Evolutionary conservation across 306 rosid genomes (phyloP), one percentile per base, ranked within the genome.

Genomic region (Betula pendula): DNA sequence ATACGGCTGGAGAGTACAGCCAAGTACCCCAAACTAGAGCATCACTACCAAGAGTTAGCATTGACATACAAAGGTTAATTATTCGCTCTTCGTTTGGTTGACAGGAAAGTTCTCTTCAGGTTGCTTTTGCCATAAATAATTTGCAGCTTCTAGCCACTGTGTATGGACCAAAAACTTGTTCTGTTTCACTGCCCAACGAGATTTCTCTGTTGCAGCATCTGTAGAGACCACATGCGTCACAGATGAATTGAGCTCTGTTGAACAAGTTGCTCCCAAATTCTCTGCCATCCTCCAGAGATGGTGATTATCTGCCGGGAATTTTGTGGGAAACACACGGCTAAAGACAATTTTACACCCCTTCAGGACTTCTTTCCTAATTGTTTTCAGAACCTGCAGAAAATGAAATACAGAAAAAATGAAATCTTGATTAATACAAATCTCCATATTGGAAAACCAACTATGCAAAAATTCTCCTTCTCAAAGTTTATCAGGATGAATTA

Each of bases 121-220:
- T 45, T 79, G 94, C 81, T 78, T 88, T 81, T 85, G 66, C 98
- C 98, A 96, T 82, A 92, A 79, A 71, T 80, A 96, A 78, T 92
- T 88, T 38, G 97, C 85, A 48, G 98, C 91, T 81, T 92, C 97
- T 40, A 92, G 79, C 99, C 97, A 96, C 51, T 69, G 78, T 15
- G 97, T 97, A 81, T 88, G 89, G 71, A 96, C 99, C 88, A 96
- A 62, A 68, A 86, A 89, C 86, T 89, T 92, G 0, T 78, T 72
- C 59, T 92, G 91, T 75, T 85, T 88, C 72, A 86, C 81, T 22
- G 97, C 98, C 98, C 98, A 92, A 0, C 84, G 81, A 0, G 92
- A 82, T 82, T 96, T 96, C 81, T 91, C 97, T 2, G 97, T 95
- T 71, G 97, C 97, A 49, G 68, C 83, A 75, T 95, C 97, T 3